Evolutionary conservation across 352 stramenopile species (phyloP).

Genomic region (Elongisporangium undulatum): DNA sequence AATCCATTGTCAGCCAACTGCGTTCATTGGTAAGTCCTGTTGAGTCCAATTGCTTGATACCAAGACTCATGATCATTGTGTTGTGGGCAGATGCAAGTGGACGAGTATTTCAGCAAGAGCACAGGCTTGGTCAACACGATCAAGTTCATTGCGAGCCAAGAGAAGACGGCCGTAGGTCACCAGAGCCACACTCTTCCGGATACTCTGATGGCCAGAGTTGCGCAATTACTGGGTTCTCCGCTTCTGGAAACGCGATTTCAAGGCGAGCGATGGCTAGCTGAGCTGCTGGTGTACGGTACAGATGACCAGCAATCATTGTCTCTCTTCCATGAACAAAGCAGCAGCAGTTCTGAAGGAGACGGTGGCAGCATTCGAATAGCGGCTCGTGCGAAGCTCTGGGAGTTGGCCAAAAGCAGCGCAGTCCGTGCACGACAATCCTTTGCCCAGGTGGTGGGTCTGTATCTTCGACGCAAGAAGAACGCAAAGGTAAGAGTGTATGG

Average conservation of each 20-base stretch:
- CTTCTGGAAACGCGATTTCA: constrained; percentile 31
- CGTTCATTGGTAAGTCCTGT: constrained; percentile 13
- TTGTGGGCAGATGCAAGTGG: constrained; percentile 20
- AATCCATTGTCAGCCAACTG: constrained; percentile 31
- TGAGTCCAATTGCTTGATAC: no score
- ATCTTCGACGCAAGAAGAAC: constrained; percentile 29
- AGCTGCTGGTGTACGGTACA: constrained; percentile 28
- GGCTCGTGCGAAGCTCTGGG: constrained; percentile 36
- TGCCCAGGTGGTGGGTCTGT: constrained; percentile 23
- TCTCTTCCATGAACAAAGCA: neutral
- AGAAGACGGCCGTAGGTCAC: constrained; percentile 6
- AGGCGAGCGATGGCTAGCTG: constrained; percentile 46
- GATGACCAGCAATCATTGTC: constrained; percentile 7
- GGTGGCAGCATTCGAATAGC: constrained; percentile 26
- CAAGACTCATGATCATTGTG: no score
- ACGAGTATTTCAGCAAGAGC: constrained; percentile 44
- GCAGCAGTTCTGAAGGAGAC: constrained; percentile 21
- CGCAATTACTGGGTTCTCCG: constrained; percentile 20
- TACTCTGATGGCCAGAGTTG: constrained; percentile 23
- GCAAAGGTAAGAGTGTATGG: constrained; percentile 15
- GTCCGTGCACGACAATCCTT: constrained; percentile 23
- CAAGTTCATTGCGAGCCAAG: constrained; percentile 12
- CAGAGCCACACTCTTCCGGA: constrained; percentile 4
- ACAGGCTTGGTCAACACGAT: constrained; percentile 22
- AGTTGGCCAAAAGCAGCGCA: constrained; percentile 14